Conservation (phyloP, 2,329 filamentous ascomycete genomes). For the Fusarium nodosum region DNA sequence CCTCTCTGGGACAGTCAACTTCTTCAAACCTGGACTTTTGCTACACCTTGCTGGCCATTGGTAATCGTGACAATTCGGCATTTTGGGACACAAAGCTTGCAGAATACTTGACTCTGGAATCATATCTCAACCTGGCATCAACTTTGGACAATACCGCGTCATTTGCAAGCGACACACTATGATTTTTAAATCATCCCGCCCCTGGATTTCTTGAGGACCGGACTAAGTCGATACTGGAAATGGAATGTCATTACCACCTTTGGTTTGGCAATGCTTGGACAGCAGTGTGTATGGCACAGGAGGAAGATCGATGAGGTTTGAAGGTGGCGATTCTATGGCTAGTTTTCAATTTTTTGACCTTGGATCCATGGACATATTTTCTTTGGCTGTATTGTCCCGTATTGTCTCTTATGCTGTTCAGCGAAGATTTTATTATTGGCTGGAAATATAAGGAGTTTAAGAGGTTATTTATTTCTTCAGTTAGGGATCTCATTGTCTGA, state of each 20-base stretch:
- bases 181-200: background rate
- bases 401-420: slow-evolving; percentile 2
- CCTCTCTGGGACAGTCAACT: slow-evolving; percentile 15
- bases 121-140: slow-evolving; percentile 3
- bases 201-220: slow-evolving; percentile 8
- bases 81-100: background rate
- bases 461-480: background rate
- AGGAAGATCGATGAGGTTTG: background rate
- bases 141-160: background rate
- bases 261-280: background rate
- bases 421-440: background rate
- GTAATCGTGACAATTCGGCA: slow-evolving; percentile 29
- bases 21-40: slow-evolving; percentile 26
- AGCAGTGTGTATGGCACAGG: slow-evolving; percentile 8
- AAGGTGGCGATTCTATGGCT: background rate
- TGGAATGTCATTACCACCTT: background rate
- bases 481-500: background rate
- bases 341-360: slow-evolving; percentile 1
- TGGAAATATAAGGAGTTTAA: slow-evolving; percentile 24
- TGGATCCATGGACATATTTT: slow-evolving; percentile 23
- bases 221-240: background rate
- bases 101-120: background rate
- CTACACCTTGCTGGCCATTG: slow-evolving; percentile 29
- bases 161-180: background rate
- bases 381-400: slow-evolving; percentile 2